These are phyloP conservation scores for Phytophthora aleatoria DNA, from an alignment of 352 stramenopile genomes.

Conservation along the genomic window DNA sequence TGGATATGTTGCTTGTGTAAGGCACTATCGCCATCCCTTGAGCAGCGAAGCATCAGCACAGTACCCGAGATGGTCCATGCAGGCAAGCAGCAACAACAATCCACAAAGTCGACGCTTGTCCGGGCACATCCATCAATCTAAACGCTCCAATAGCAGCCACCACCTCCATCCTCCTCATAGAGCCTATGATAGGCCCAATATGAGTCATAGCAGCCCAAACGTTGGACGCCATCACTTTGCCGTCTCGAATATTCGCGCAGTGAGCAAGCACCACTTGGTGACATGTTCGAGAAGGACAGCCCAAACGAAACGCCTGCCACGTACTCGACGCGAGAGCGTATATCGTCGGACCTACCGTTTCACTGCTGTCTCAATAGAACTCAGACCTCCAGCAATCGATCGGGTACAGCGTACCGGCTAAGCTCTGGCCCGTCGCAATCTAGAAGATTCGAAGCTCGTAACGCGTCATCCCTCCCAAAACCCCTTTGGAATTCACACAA, in stretches of 20 bases:
- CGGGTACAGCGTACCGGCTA: slow-evolving; percentile 6
- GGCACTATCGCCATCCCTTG: too few species aligned
- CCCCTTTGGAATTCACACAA: neutral
- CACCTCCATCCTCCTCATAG: neutral
- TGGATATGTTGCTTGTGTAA: too few species aligned
- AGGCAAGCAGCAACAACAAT: too few species aligned
- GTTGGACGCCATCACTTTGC: neutral
- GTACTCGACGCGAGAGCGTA: slow-evolving; percentile 13
- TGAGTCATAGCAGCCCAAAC: neutral
- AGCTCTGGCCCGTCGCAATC: slow-evolving; percentile 41
- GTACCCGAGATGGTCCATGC: too few species aligned
- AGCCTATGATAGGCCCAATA: too few species aligned
- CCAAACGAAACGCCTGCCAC: slow-evolving; percentile 11
- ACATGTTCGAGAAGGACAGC: slow-evolving; percentile 19
- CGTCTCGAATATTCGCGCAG: slow-evolving; percentile 17
- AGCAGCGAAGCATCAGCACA: too few species aligned
- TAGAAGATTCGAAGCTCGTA: slow-evolving; percentile 72
- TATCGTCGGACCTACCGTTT: slow-evolving; percentile 17
- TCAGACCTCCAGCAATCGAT: slow-evolving; percentile 24
- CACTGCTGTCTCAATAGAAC: slow-evolving; percentile 1
- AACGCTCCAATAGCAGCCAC: neutral
- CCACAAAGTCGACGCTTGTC: neutral
- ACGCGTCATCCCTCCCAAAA: slow-evolving; percentile 18
- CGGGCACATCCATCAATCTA: slow-evolving; percentile 5
- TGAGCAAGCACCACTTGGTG: neutral